Conservation (phyloP, 805 yeast species). For the Candida odintsovae region DNA sequence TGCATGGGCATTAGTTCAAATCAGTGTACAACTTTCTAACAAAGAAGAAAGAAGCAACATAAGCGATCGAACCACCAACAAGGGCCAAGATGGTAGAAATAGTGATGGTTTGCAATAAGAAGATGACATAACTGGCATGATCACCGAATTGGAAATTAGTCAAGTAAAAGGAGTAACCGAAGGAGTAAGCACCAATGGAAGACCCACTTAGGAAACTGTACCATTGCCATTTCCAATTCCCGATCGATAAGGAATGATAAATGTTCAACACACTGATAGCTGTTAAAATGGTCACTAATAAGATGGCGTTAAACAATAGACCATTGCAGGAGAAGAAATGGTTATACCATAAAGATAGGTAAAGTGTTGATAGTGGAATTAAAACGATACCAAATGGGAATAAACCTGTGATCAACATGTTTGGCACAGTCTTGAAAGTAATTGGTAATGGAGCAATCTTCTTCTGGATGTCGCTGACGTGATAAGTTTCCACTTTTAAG, state of each 20-base stretch:
- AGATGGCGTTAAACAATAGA: conserved; percentile 13
- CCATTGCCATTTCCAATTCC: conserved; percentile 29
- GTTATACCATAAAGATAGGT: conserved; percentile 23
- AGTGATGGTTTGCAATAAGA: conserved; percentile 19
- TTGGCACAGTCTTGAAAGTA: conserved; percentile 21
- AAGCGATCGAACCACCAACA: conserved; percentile 21
- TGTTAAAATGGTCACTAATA: conserved; percentile 13
- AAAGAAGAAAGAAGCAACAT: conserved; percentile 12
- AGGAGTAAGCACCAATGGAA: conserved; percentile 22
- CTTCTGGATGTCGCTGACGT: conserved; percentile 17
- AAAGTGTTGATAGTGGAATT: conserved; percentile 23
- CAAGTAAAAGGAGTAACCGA: conserved; percentile 21
- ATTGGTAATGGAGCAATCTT: conserved; percentile 21
- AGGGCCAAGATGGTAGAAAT: conserved; percentile 20
- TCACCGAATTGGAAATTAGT: conserved; percentile 26
- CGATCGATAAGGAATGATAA: conserved; percentile 20
- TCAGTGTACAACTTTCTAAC: conserved; percentile 17
- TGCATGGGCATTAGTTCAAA: background rate
- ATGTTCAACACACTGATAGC: conserved; percentile 19
- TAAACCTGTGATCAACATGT: conserved; percentile 23
- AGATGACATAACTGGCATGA: conserved; percentile 17
- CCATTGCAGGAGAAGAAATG: conserved; percentile 17
- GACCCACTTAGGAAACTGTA: conserved; percentile 21
- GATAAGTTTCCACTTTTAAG: conserved; percentile 5
- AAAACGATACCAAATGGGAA: conserved; percentile 25